These are phyloP conservation scores for Fonsecaea erecta DNA, from an alignment of 2,329 filamentous ascomycete species.

Conservation along the genomic window DNA sequence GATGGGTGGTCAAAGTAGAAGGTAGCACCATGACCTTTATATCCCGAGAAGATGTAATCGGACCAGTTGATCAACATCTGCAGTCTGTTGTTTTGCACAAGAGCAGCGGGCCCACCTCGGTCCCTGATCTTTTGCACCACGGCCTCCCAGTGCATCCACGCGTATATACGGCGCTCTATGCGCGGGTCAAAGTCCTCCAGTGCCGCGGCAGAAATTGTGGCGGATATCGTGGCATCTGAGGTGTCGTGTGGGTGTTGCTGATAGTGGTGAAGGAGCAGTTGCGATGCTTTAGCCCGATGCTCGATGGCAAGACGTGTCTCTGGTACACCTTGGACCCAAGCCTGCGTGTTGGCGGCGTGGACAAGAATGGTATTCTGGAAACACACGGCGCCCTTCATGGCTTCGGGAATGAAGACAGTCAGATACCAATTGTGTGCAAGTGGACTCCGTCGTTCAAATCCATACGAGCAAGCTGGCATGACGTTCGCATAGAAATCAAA, in stretches of 20 bases:
- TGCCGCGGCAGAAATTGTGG: slow-evolving; percentile 47
- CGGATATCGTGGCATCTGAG: slow-evolving; percentile 47
- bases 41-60: slow-evolving; percentile 49
- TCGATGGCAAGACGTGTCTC: slow-evolving; percentile 42
- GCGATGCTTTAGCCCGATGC: slow-evolving; percentile 43
- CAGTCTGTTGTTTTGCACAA: slow-evolving; percentile 44
- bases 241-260: slow-evolving; percentile 41
- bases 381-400: slow-evolving; percentile 46
- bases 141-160: slow-evolving; percentile 49
- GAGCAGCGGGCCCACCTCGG: slow-evolving; percentile 45
- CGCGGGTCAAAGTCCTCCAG: slow-evolving; percentile 49
- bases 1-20: slow-evolving; percentile 44
- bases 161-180: slow-evolving; percentile 44
- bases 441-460: slow-evolving; percentile 42
- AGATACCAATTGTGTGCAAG: slow-evolving; percentile 48
- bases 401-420: slow-evolving; percentile 47
- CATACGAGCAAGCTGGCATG: slow-evolving; percentile 48
- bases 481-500: slow-evolving; percentile 50
- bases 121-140: slow-evolving; percentile 46
- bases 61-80: slow-evolving; percentile 51
- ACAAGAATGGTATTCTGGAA: slow-evolving; percentile 49
- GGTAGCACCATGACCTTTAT: slow-evolving; percentile 43
- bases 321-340: slow-evolving; percentile 44
- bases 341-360: slow-evolving; percentile 47
- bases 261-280: slow-evolving; percentile 44